A percentile compares a stretch with the other conserved stretches of the same genome.
These are phyloP conservation scores for Tolypocladium tundrense DNA, from an alignment of 2,329 filamentous ascomycete genomes.

Conservation along the genomic window DNA sequence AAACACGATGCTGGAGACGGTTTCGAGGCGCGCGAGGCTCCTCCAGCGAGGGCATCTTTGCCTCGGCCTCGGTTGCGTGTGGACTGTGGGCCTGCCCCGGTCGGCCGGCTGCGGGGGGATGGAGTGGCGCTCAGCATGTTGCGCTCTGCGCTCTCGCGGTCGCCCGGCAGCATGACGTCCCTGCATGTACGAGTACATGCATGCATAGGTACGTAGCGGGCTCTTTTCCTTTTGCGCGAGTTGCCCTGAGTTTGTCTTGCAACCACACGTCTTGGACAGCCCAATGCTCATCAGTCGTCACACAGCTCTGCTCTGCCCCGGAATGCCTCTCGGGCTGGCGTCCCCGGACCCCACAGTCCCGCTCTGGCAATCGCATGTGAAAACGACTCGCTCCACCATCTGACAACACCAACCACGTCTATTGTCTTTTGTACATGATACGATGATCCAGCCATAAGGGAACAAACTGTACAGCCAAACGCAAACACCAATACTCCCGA, in stretches of 20 bases:
- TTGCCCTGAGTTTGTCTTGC: background rate
- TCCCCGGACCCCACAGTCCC: background rate
- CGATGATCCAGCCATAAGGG: too few relatives aligned
- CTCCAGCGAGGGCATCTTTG: background rate
- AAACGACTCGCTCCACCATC: background rate
- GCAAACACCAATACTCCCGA: background rate
- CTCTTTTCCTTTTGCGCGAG: background rate
- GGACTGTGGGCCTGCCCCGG: background rate
- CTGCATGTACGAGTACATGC: too few relatives aligned
- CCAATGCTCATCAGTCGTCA: background rate
- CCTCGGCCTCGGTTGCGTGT: slow-evolving; percentile 4
- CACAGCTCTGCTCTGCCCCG: background rate
- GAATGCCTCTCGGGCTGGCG: background rate
- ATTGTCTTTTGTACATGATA: background rate
- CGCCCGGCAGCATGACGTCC: background rate
- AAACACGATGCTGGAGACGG: background rate
- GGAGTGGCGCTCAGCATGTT: background rate
- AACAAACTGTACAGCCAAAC: background rate
- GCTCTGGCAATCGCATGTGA: background rate
- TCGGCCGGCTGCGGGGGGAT: background rate
- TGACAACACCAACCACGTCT: background rate
- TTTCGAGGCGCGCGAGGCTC: background rate
- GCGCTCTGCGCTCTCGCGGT: background rate
- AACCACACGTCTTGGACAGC: background rate
- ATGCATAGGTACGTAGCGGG: background rate